Base-by-base conservation (phyloP, 768 basidiomycete genomes). In the Lactarius trivialis region DNA sequence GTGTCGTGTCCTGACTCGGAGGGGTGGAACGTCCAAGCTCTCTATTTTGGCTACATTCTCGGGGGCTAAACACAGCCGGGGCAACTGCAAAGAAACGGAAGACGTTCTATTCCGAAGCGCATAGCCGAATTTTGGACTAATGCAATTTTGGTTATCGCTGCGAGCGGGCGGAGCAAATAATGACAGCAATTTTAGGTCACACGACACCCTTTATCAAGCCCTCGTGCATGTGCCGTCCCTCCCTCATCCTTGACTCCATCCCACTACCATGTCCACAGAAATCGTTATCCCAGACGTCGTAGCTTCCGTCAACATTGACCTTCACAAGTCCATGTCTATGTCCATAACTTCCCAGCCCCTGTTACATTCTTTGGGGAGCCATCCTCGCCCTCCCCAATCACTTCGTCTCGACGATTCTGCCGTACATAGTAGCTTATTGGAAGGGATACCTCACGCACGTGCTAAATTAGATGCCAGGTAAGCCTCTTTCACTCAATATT, bases 401-500 rank as follows among this genome's bases (percentile, higher is more conserved):
- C 72, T 76, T 60, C 72, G 70, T 41, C 69, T 75, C n/a, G 67
- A 73, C 36, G 73, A 77, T 26, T 72, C 68, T 33, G 72, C 76
- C 17, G 68, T 70, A 28, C 77, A 81, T 64, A 76, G 78, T 34
- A 78, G 82, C 21, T 75, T 75, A 21, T 80, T 81, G 63, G 83
- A 88, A 58, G 86, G 85, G 12, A 68, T 92, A 64, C 78, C 76
- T 33, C 85, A 91, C 72, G 78, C 78, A 34, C 74, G 76, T 48
- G 69, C 78, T 14, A 78, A 72, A 66, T 72, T 93, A 58, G 81
- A 89, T 66, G 81, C 89, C 51, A 88, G 84, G 91, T 91, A 76
- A 85, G 88, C 68, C 68, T 48, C 60, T 71, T 69, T 69, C 68
- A 63, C 64, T 34, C 30, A 41, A 48, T 49, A n/a, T 60, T 50